Conservation (phyloP, 2,329 filamentous ascomycete species). For the Zymoseptoria passerinii region DNA sequence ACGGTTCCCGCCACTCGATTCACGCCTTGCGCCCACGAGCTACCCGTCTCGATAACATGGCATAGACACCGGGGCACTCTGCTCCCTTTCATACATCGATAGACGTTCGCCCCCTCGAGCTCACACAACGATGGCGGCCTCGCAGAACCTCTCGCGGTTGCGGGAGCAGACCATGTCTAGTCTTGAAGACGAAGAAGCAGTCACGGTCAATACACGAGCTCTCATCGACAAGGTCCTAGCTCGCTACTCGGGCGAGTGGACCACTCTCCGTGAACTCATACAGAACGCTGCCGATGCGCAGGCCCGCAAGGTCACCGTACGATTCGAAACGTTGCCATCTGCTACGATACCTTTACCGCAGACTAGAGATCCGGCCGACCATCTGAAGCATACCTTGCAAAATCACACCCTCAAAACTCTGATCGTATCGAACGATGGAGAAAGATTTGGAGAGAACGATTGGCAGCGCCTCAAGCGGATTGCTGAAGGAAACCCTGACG, state of each 20-base stretch:
- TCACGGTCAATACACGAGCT: conserved; percentile 93
- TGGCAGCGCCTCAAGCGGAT: conserved; percentile 93
- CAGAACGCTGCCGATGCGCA: conserved; percentile 98
- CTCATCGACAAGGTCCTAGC: conserved; percentile 97
- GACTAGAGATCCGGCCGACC: conserved; percentile 57
- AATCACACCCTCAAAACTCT: conserved; percentile 80
- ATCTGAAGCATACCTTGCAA: conserved; percentile 72
- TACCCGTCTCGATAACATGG: background rate
- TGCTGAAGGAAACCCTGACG: conserved; percentile 97
- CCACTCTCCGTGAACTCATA: conserved; percentile 78
- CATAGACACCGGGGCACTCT: background rate
- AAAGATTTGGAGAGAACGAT: conserved; percentile 79
- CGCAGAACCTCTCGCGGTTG: conserved; percentile 39
- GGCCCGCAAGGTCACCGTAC: conserved; percentile 79
- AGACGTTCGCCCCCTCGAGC: background rate
- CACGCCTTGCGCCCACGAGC: background rate
- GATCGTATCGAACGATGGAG: conserved; percentile 88
- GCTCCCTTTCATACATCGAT: background rate
- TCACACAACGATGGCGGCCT: conserved; percentile 16
- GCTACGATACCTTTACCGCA: conserved; percentile 61
- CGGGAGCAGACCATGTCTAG: conserved; percentile 79
- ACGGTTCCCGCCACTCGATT: background rate
- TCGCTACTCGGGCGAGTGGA: conserved; percentile 93
- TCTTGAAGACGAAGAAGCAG: conserved; percentile 87
- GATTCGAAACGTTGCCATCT: conserved; percentile 85